These are phyloP conservation scores for Kwoniella sp. DNA, from an alignment of 768 basidiomycete species.

Conservation along the genomic window DNA sequence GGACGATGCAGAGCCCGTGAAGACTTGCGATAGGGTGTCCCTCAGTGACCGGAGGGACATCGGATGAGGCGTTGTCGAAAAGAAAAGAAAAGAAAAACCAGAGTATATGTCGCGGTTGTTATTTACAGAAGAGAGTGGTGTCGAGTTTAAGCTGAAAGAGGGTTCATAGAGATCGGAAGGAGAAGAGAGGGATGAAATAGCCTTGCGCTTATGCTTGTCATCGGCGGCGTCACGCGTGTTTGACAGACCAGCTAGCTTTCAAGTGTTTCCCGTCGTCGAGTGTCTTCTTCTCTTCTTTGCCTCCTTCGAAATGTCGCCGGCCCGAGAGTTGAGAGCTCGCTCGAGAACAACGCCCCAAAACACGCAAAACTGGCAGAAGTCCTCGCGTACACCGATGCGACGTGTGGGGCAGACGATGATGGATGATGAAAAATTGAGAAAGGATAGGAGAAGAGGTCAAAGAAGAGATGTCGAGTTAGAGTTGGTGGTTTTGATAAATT, in stretches of 20 bases:
- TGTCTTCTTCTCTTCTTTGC: not conserved
- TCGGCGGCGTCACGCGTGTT: constrained; percentile 9
- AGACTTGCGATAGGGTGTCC: constrained; percentile 24
- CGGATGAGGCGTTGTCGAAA: not conserved
- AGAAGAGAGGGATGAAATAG: constrained; percentile 1
- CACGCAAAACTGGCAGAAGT: not conserved
- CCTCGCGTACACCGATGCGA: not conserved
- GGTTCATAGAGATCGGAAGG: not conserved
- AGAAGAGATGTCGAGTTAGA: not conserved
- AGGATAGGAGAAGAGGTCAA: not conserved
- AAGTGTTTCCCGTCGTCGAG: not conserved
- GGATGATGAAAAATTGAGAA: not conserved
- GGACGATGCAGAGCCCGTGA: constrained; percentile 7
- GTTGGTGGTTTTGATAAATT: not conserved
- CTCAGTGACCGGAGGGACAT: constrained; percentile 32
- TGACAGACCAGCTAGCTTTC: not conserved
- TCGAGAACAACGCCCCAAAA: too few species aligned
- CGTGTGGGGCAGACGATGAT: not conserved
- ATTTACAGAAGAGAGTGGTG: too few species aligned
- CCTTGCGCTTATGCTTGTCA: not conserved
- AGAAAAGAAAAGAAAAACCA: too few species aligned
- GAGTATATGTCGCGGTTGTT: too few species aligned
- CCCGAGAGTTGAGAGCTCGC: not conserved
- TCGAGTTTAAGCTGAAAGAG: not conserved
- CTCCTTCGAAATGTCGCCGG: not conserved